Base-by-base conservation (phyloP, 306 rosid species). In the Canavalia ensiformis region DNA sequence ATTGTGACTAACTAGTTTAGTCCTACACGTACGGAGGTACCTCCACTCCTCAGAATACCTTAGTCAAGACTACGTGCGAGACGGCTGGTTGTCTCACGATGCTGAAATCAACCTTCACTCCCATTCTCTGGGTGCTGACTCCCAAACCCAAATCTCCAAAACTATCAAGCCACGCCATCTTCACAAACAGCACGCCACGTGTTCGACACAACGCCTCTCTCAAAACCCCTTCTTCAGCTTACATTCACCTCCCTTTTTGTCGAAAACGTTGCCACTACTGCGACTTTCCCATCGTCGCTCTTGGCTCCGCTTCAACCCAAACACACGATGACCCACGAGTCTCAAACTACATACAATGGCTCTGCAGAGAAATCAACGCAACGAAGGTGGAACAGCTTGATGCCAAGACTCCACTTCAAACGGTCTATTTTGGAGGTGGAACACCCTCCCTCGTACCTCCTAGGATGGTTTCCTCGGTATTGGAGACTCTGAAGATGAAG, bases 191-290 rank as follows among this genome's bases (percentile, higher is more conserved):
- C 77, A 49, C 92, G 56, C 75, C 90, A 87, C 50, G 1, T 79
- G 98, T 90, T 92, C 94, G 97, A 86, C 85, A 78, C 69, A 90
- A 95, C 28, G 91, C 86, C 92, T 79, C 92, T 55, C 0, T 69
- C 79, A 70, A 74, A 34, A 44, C 65, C 13, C 89, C 99, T 37
- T 66, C 94, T 54, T 95, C 99, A 6, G 98, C 97, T 44, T 95
- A 93, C 80, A 29, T 95, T 72, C 99, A 93, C 93, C 97, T 95
- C 82, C 94, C 99, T 47, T 95, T 95, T 84, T 95, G 99, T 58
- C 89, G 99, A 51, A 91, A 93, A 82, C 97, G 99, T 46, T 93
- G 99, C 91, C 96, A 90, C 82, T 93, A 93, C 85, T 95, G 99
- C 49, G 97, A 93, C 91, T 95, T 95, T 90, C 90, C 98, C 47